Conservation (phyloP, 2,329 filamentous ascomycete species). For the Rhexocercosporidium sp. region DNA sequence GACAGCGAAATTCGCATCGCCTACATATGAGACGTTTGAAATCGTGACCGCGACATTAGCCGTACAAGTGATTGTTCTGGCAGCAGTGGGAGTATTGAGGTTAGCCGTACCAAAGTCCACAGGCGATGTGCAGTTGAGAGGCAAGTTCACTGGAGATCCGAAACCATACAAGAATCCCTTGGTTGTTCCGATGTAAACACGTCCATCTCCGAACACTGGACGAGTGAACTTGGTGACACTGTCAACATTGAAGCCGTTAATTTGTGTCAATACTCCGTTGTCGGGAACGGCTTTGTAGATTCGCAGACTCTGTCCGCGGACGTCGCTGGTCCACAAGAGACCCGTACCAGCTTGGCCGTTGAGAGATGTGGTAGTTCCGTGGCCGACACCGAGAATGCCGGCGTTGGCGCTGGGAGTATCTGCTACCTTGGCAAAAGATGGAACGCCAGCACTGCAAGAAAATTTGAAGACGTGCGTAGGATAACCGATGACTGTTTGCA, state of each 20-base stretch:
- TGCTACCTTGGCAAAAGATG: slow-evolving; percentile 59
- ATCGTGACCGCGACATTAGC: slow-evolving; percentile 53
- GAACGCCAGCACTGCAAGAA: slow-evolving; percentile 55
- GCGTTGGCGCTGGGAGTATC: slow-evolving; percentile 56
- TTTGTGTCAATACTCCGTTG: slow-evolving; percentile 51
- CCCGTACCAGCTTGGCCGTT: slow-evolving; percentile 59
- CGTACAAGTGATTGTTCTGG: slow-evolving; percentile 51
- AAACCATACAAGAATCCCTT: slow-evolving; percentile 59
- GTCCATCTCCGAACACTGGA: slow-evolving; percentile 61
- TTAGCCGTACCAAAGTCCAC: slow-evolving; percentile 53
- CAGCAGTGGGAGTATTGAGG: slow-evolving; percentile 45
- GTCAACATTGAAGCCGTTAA: slow-evolving; percentile 56
- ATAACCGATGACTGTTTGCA: slow-evolving; percentile 52
- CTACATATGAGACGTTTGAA: slow-evolving; percentile 46
- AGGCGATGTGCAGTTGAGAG: slow-evolving; percentile 58
- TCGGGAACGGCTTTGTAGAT: slow-evolving; percentile 58
- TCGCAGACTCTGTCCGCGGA: slow-evolving; percentile 57
- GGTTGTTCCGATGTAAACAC: slow-evolving; percentile 58
- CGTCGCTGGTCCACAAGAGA: slow-evolving; percentile 61
- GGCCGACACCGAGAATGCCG: slow-evolving; percentile 59
- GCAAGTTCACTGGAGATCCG: slow-evolving; percentile 58
- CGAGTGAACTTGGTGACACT: slow-evolving; percentile 61
- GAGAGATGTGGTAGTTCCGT: slow-evolving; percentile 61
- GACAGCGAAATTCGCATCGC: slow-evolving; percentile 47
- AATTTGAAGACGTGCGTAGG: slow-evolving; percentile 64